Conservation (phyloP, 495 filamentous ascomycete genomes). For the Neurospora sp. region DNA sequence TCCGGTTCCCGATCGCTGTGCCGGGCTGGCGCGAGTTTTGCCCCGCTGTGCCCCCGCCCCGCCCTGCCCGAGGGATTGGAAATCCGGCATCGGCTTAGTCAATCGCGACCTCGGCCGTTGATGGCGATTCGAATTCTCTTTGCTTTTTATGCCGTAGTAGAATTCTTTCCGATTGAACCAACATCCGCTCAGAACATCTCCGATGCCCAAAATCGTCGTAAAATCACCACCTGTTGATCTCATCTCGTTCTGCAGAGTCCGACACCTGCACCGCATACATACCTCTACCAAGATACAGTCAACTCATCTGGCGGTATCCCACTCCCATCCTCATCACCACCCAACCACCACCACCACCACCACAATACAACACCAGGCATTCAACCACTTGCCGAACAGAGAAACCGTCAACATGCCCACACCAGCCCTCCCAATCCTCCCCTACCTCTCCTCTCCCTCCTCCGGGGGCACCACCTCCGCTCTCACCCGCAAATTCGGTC, state of each 20-base stretch:
- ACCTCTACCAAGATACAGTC: neutral
- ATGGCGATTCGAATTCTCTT: neutral
- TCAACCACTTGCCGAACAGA: neutral
- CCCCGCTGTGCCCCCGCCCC: neutral
- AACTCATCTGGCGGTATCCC: neutral
- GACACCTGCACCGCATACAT: neutral
- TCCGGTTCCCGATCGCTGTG: neutral
- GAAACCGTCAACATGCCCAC: neutral
- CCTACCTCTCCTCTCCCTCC: constrained; percentile 37
- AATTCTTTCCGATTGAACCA: neutral
- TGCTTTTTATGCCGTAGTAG: neutral
- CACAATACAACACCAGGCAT: neutral
- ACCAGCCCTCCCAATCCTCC: constrained; percentile 29
- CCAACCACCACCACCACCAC: neutral
- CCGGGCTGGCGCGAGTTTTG: neutral
- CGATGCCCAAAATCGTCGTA: neutral
- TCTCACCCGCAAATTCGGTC: constrained; percentile 79
- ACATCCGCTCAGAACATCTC: neutral
- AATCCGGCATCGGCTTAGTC: neutral
- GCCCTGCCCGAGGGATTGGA: neutral
- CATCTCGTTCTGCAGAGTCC: neutral
- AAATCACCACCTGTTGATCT: neutral
- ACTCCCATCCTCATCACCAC: neutral
- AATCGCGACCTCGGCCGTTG: neutral
- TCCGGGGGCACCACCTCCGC: constrained; percentile 72